Conservation (phyloP, 1,284 basidiomycete genomes). For the Marasmius sp. region DNA sequence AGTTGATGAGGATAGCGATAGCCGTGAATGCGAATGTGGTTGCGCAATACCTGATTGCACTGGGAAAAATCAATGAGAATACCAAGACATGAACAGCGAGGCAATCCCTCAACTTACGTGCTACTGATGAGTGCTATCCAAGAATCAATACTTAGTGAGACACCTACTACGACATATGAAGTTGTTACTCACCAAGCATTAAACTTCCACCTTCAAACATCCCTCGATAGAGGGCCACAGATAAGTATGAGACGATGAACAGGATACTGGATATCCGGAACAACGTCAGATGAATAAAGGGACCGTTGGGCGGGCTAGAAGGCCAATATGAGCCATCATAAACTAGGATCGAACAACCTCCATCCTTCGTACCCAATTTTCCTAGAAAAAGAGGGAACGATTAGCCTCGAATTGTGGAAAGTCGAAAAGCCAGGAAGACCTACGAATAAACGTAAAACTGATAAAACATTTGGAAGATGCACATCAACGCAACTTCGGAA, state of each 20-base stretch:
- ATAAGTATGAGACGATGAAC: background rate
- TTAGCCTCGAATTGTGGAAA: slow-evolving; percentile 13
- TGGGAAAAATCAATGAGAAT: slow-evolving; percentile 20
- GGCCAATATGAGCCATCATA: background rate
- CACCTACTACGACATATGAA: background rate
- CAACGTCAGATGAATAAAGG: slow-evolving; percentile 60
- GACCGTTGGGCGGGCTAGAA: slow-evolving; percentile 61
- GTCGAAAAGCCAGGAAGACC: slow-evolving; percentile 28
- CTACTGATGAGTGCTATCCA: slow-evolving; percentile 53
- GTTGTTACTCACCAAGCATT: slow-evolving; percentile 26
- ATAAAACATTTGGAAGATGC: slow-evolving; percentile 75
- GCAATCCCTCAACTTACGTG: slow-evolving; percentile 53
- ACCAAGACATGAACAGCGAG: too few species aligned
- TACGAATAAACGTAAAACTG: slow-evolving; percentile 86
- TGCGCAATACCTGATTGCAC: slow-evolving; percentile 74
- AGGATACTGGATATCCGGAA: background rate
- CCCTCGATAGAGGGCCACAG: background rate
- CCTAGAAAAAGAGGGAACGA: slow-evolving; percentile 31
- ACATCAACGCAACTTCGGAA: slow-evolving; percentile 71
- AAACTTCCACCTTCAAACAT: background rate
- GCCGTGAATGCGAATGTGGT: slow-evolving; percentile 78
- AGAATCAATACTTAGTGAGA: slow-evolving; percentile 6
- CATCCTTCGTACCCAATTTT: slow-evolving; percentile 47
- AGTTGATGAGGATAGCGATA: slow-evolving; percentile 79
- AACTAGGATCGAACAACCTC: slow-evolving; percentile 7